Evolutionary conservation across 2,329 filamentous ascomycete species (phyloP).

Genomic region (Rhynchosporium graminicola): DNA sequence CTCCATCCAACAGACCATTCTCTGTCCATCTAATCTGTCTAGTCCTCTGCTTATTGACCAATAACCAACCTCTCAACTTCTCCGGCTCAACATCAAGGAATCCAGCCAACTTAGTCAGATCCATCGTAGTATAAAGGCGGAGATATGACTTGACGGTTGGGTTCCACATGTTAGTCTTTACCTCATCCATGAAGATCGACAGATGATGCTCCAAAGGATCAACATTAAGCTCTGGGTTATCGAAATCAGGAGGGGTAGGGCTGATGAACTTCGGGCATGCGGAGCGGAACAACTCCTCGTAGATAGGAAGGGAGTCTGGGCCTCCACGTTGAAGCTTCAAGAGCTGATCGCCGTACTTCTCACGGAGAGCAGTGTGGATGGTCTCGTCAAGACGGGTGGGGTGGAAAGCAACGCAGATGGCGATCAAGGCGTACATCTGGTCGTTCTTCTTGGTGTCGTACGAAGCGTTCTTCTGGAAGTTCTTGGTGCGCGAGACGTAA

Average conservation of each 20-base stretch:
- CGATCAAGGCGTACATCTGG: constrained; percentile 98
- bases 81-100: constrained; percentile 98
- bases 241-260: constrained; percentile 94
- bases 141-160: constrained; percentile 98
- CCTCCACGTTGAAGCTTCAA: constrained; percentile 95
- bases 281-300: constrained; percentile 95
- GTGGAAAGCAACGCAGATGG: constrained; percentile 98
- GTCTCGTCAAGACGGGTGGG: constrained; percentile 97
- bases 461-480: constrained; percentile 99
- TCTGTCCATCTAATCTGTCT: constrained; percentile 95
- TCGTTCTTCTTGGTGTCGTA: constrained; percentile 99
- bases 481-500: constrained; percentile 98
- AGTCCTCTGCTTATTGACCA: constrained; percentile 98
- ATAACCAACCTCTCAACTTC: constrained; percentile 86
- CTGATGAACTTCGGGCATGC: constrained; percentile 99
- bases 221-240: constrained; percentile 92
- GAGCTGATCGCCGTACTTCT: constrained; percentile 99
- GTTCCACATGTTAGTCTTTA: constrained; percentile 98
- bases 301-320: constrained; percentile 91
- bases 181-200: constrained; percentile 98
- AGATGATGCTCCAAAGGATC: constrained; percentile 98
- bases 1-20: constrained; percentile 86
- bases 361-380: constrained; percentile 94
- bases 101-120: constrained; percentile 94
- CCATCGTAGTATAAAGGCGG: constrained; percentile 99